These are phyloP conservation scores for Gregarina niphandrodes DNA, from an alignment of 169 alveolate genomes.

Conservation along the genomic window DNA sequence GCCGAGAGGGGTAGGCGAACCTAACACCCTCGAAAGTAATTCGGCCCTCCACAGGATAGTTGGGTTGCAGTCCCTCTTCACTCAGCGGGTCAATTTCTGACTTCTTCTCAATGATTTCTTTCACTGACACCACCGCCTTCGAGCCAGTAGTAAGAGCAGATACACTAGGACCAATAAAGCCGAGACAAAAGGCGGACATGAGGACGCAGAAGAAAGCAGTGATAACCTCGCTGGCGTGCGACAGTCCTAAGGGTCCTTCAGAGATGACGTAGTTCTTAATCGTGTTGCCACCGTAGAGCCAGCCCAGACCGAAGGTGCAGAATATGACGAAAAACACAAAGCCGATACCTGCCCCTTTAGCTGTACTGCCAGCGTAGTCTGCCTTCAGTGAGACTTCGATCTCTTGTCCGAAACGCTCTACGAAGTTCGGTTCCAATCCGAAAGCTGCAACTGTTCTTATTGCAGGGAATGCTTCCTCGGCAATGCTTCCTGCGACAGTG, in stretches of 20 bases:
- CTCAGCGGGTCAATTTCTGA: too few species aligned
- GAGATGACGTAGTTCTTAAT: slow-evolving; percentile 9
- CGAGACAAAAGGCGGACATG: slow-evolving; percentile 24
- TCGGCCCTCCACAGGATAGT: too few species aligned
- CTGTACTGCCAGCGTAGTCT: slow-evolving; percentile 1
- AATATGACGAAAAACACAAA: slow-evolving; percentile 9
- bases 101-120: too few species aligned
- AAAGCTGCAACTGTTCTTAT: slow-evolving; percentile 12
- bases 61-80: too few species aligned
- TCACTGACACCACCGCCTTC: too few species aligned
- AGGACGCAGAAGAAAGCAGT: slow-evolving; percentile 25
- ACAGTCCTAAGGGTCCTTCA: not conserved
- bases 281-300: slow-evolving; percentile 9
- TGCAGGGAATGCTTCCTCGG: slow-evolving; percentile 12
- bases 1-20: not conserved
- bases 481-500: slow-evolving; percentile 11
- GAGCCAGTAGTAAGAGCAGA: too few species aligned
- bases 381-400: slow-evolving; percentile 6
- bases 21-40: too few species aligned
- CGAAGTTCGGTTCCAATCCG: slow-evolving; percentile 6
- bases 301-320: slow-evolving; percentile 21
- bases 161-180: slow-evolving; percentile 10
- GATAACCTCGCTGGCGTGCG: slow-evolving; percentile 1
- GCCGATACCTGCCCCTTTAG: slow-evolving; percentile 8
- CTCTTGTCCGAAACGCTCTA: not conserved